phyloP scores from a whole-genome alignment of 1,284 basidiomycete genomes.

The Salmacisia buchloeana region DNA sequence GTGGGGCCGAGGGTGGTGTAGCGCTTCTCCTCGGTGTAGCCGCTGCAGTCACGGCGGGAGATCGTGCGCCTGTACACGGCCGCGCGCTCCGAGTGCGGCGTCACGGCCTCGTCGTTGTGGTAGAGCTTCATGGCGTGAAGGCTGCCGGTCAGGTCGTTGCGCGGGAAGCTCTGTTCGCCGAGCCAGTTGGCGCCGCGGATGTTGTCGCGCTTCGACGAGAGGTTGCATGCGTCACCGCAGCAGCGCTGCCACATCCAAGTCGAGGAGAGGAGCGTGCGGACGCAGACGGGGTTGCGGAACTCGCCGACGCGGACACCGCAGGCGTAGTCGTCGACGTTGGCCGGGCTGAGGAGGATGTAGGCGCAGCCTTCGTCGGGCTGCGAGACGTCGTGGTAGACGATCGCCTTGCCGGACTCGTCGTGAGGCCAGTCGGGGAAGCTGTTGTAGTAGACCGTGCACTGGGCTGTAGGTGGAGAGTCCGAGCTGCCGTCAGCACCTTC shows the following conservation, averaged over 20 bases:
- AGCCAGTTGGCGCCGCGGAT: neutral
- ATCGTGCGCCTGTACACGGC: neutral
- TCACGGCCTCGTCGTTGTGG: neutral
- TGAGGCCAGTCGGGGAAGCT: neutral
- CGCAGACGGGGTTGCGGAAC: neutral
- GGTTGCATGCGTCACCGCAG: neutral
- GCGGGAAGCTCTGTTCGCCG: neutral
- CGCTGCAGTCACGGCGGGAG: neutral
- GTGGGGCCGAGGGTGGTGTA: neutral
- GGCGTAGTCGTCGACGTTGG: neutral
- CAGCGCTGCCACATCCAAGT: slow-evolving; percentile 1
- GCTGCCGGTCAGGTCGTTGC: neutral
- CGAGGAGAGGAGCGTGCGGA: neutral
- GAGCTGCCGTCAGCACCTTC: neutral
- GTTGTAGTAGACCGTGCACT: neutral
- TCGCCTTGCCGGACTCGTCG: neutral
- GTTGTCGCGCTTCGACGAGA: neutral
- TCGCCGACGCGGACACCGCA: neutral
- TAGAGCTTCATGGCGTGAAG: neutral
- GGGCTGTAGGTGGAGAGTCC: neutral
- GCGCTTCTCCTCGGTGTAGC: neutral
- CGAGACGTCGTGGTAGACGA: neutral
- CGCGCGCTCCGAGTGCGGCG: neutral
- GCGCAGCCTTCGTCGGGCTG: neutral
- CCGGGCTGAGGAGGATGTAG: neutral